Conservation (phyloP, 345 rosid genomes). For the Euphorbia lathyris region DNA sequence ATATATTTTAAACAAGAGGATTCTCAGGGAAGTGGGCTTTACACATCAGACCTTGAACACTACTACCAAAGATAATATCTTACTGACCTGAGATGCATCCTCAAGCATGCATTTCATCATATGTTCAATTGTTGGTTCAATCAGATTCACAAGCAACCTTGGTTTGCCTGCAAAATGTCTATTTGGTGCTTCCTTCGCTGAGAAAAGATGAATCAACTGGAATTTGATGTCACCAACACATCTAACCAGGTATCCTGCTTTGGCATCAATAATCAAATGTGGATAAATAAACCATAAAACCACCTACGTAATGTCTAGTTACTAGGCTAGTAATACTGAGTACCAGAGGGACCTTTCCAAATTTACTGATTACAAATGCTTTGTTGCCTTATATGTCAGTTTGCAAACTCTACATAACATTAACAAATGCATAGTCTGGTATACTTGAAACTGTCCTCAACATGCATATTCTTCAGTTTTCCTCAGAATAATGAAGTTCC, state of each 20-base stretch:
- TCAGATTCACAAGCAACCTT: constrained; percentile 55
- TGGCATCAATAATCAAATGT: not conserved
- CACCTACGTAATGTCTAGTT: not conserved
- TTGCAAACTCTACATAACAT: not conserved
- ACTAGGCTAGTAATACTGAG: not conserved
- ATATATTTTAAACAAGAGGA: constrained; percentile 13
- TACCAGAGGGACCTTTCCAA: not conserved
- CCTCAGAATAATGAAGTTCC: no score
- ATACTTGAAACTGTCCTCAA: not conserved
- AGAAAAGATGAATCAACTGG: constrained; percentile 43
- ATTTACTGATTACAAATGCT: not conserved
- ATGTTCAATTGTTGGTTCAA: constrained; percentile 81
- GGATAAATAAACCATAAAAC: not conserved
- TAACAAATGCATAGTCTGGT: not conserved
- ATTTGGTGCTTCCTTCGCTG: constrained; percentile 33
- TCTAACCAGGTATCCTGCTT: constrained; percentile 58
- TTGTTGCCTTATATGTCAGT: not conserved
- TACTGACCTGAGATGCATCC: constrained; percentile 66
- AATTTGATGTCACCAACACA: constrained; percentile 62
- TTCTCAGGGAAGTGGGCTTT: constrained; percentile 8
- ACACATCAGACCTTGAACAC: not conserved
- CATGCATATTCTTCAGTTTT: not conserved
- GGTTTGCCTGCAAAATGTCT: constrained; percentile 41
- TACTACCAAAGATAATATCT: constrained; percentile 11
- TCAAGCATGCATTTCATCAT: constrained; percentile 61